phyloP scores from a whole-genome alignment of 495 filamentous ascomycete species.

The Rhypophila decipiens region DNA sequence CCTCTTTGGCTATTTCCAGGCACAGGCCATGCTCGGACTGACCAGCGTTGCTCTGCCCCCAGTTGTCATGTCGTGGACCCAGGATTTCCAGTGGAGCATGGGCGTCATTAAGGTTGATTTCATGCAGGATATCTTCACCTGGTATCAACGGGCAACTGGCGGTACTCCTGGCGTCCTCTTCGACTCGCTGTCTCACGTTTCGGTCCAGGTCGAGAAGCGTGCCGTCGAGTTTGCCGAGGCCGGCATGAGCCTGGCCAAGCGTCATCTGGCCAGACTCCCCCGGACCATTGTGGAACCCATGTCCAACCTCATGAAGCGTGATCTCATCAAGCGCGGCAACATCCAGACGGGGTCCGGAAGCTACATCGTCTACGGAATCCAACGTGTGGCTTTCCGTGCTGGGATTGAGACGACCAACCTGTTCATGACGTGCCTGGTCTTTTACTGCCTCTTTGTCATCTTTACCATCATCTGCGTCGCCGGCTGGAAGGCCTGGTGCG shows the following conservation, averaged over 20 bases:
- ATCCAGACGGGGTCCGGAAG: constrained; percentile 47
- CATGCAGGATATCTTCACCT: constrained; percentile 83
- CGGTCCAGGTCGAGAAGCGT: constrained; percentile 81
- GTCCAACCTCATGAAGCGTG: constrained; percentile 13
- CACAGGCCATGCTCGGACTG: constrained; percentile 92
- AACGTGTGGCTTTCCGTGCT: constrained; percentile 82
- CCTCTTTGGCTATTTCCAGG: constrained; percentile 93
- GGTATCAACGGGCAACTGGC: constrained; percentile 94
- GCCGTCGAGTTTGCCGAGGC: constrained; percentile 32
- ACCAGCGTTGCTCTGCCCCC: constrained; percentile 76
- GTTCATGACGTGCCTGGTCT: constrained; percentile 85
- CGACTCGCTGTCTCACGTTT: constrained; percentile 65
- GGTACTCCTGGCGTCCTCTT: constrained; percentile 80
- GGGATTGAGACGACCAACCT: constrained; percentile 88
- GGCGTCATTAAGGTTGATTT: constrained; percentile 87
- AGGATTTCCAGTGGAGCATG: constrained; percentile 99
- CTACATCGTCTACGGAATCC: constrained; percentile 77
- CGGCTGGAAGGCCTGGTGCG: constrained; percentile 75
- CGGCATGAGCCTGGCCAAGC: constrained; percentile 37
- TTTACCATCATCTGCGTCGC: constrained; percentile 64
- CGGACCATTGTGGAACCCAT: constrained; percentile 40
- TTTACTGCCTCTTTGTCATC: constrained; percentile 80
- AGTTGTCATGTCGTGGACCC: constrained; percentile 89
- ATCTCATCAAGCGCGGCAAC: constrained; percentile 39
- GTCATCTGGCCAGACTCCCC: constrained; percentile 45